A percentile compares a stretch with the other conserved stretches of the same genome.
Conservation (phyloP, 1,139 yeast genomes). For the Suhomyces coccinellae region DNA sequence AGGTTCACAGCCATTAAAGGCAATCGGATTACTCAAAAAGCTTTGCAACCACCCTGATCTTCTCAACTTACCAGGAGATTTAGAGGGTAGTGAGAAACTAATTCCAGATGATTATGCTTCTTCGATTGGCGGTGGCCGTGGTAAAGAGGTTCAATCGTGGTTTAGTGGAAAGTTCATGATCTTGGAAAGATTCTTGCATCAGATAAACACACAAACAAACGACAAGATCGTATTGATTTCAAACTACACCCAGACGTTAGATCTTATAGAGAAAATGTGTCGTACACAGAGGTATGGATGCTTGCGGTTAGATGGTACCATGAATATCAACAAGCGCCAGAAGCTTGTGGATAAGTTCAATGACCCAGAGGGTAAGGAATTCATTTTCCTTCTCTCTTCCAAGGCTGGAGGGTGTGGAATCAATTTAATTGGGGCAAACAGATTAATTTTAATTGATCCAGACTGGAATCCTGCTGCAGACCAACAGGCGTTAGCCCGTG, state of each 20-base stretch:
- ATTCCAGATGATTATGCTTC: slow-evolving; percentile 75
- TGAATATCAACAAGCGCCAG: slow-evolving; percentile 90
- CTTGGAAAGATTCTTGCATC: slow-evolving; percentile 72
- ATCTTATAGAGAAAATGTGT: slow-evolving; percentile 85
- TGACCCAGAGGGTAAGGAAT: slow-evolving; percentile 86
- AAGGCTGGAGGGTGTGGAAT: slow-evolving; percentile 99
- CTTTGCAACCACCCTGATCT: slow-evolving; percentile 93
- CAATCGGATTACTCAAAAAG: slow-evolving; percentile 85
- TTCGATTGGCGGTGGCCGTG: slow-evolving; percentile 39
- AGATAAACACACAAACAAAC: slow-evolving; percentile 76
- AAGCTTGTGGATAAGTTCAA: slow-evolving; percentile 89
- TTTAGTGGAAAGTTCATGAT: slow-evolving; percentile 61
- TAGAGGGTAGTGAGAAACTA: slow-evolving; percentile 63
- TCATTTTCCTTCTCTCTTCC: slow-evolving; percentile 83
- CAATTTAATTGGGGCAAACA: slow-evolving; percentile 92
- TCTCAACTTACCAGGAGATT: slow-evolving; percentile 70
- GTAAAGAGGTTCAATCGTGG: slow-evolving; percentile 61
- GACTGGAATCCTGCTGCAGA: slow-evolving; percentile 99
- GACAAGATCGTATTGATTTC: slow-evolving; percentile 94
- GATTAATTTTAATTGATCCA: slow-evolving; percentile 86
- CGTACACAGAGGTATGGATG: slow-evolving; percentile 71
- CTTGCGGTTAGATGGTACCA: slow-evolving; percentile 88
- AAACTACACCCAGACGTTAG: slow-evolving; percentile 91
- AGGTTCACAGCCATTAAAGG: slow-evolving; percentile 84
- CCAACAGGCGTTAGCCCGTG: slow-evolving; percentile 96